These are phyloP conservation scores for Leishmania turanica DNA, from an alignment of 208 protist species.

Conservation along the genomic window DNA sequence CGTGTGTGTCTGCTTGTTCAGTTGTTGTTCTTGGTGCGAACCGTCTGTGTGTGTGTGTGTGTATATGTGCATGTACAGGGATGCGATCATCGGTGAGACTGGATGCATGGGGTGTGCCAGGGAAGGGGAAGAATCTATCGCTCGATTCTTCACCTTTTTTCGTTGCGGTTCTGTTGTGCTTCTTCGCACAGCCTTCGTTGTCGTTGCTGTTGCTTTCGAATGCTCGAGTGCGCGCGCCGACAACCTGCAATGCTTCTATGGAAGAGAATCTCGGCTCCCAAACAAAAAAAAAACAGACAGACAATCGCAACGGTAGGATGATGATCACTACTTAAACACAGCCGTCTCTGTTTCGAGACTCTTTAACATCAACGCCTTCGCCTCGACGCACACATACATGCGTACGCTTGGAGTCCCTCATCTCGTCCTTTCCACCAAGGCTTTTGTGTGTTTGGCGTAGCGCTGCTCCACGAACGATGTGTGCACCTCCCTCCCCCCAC, in stretches of 20 bases:
- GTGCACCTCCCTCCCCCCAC: background rate
- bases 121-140: background rate
- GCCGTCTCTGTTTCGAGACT: background rate
- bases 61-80: background rate
- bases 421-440: background rate
- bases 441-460: background rate
- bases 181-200: background rate
- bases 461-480: background rate
- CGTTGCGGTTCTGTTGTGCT: background rate
- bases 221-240: background rate
- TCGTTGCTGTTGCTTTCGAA: background rate
- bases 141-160: background rate
- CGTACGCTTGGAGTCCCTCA: background rate
- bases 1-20: background rate
- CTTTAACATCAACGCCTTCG: background rate
- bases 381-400: background rate
- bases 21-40: background rate
- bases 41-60: slow-evolving; percentile 2
- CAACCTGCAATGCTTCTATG: background rate
- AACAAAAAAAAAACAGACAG: background rate
- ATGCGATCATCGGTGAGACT: background rate
- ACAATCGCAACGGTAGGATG: background rate
- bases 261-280: background rate
- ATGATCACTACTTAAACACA: background rate
- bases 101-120: background rate